A percentile compares a stretch with the other conserved stretches of the same genome.
Evolutionary conservation across 2,329 filamentous ascomycete genomes (phyloP).

Genomic region (Phaeosphaeria sp.): DNA sequence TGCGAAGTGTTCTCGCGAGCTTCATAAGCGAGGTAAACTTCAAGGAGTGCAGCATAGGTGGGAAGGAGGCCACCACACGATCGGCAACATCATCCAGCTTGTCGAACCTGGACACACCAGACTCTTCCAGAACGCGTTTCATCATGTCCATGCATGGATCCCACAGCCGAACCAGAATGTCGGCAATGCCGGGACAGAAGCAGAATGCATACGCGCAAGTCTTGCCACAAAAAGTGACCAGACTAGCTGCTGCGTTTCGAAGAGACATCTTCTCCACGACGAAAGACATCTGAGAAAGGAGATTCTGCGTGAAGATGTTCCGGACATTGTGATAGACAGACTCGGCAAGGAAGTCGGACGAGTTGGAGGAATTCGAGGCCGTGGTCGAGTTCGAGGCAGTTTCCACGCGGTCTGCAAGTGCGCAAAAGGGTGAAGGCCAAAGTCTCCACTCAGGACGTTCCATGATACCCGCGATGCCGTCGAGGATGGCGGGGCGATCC

Average conservation of each 20-base stretch:
- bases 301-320: slow-evolving; percentile 83
- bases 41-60: slow-evolving; percentile 67
- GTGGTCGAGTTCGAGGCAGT: slow-evolving; percentile 55
- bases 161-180: slow-evolving; percentile 85
- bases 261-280: slow-evolving; percentile 90
- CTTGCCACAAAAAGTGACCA: slow-evolving; percentile 86
- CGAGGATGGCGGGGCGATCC: slow-evolving; percentile 81
- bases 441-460: slow-evolving; percentile 86
- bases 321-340: slow-evolving; percentile 88
- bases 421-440: slow-evolving; percentile 71
- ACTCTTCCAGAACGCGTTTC: slow-evolving; percentile 73
- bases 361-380: slow-evolving; percentile 65
- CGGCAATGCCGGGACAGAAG: slow-evolving; percentile 85
- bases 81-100: slow-evolving; percentile 59
- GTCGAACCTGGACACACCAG: slow-evolving; percentile 66
- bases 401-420: slow-evolving; percentile 63
- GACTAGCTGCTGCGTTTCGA: slow-evolving; percentile 69
- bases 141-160: slow-evolving; percentile 72
- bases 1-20: slow-evolving; percentile 66
- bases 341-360: slow-evolving; percentile 72
- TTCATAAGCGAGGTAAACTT: slow-evolving; percentile 68
- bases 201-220: slow-evolving; percentile 93
- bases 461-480: slow-evolving; percentile 83
- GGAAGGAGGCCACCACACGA: slow-evolving; percentile 73
- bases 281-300: slow-evolving; percentile 82